Evolutionary conservation across 257 asterid genomes (phyloP), one percentile per base, ranked within the genome.

Genomic region (Craterostigma plantagineum): DNA sequence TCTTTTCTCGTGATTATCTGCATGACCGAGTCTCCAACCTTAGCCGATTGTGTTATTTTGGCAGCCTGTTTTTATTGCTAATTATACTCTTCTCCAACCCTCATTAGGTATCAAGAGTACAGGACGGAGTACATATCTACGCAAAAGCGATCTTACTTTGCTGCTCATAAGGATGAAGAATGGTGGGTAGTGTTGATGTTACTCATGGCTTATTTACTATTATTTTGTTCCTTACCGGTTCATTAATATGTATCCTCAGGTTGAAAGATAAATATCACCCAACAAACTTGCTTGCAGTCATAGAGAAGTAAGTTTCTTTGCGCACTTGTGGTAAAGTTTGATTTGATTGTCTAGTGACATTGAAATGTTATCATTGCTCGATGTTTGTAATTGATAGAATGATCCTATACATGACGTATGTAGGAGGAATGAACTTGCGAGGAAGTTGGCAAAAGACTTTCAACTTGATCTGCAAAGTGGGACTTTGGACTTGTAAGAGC

Each of bases 241-340:
- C 52, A 43, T 18, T 58, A 50, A 45, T 34, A 53, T 55, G 34
- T 59, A 10, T 54, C 11, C 61, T 54, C 70, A 90, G 98, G 98
- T 71, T 90, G 42, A 90, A 90, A 61, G 98, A 90, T 62, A 90
- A 90, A 62, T 90, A 90, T 63, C 95, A 90, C 57, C 98, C 98
- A 4, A 72, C 92, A 53, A 79, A 72, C 82, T 66, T 90, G 39
- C 63, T 83, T 52, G 47, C 84, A 59, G 95, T 83, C 52, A 79
- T 79, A 40, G 98, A 90, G 65, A 64, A 92, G 98, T 90, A 42
- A 14, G 30, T 23, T 23, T 23, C 30, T 23, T 2, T 23, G 6
- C 6, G 2, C 30, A 23, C 30, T 23, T 23, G 2, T n/a, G 6
- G 30, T 23, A 23, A 23, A 23, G 6, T 23, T 23, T 6, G 30